Base-by-base conservation (phyloP, 2,329 filamentous ascomycete genomes). In the Ophiosphaerella herpotricha region DNA sequence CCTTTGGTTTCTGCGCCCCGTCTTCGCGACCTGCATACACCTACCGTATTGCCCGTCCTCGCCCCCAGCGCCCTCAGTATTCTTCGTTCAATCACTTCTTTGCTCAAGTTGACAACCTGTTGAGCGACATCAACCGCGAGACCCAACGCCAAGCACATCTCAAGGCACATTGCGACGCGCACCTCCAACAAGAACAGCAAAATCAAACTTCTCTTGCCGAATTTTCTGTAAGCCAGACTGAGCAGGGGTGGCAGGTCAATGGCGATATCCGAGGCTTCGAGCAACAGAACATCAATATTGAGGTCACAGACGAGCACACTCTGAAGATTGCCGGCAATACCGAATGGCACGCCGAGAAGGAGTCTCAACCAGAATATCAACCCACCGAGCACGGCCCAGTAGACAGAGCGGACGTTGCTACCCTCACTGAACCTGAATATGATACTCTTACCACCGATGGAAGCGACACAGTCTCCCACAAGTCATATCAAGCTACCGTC, bases 401-500 rank as follows among this genome's bases (percentile, higher is more conserved):
- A 5, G 45, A 56, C 26, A 54, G 60, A 26, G 51, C 50, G 52
- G 66, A 63, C 8, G 58, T 53, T 39, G 50, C 59, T 13, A 60
- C 62, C 1, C 50, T 61, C 24, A 57, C 52, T 39, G 62, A 68
- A 31, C 43, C 61, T 11, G 62, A 64, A 38, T 47, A 36, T 5
- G 53, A 57, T 18, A 52, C 55, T 12, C 48, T 52, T 14, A 55
- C 48, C 14, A 63, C 60, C 7, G 52, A 60, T 39, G 54, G 64
- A 18, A 67, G 61, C 48, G 68, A 72, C 18, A 69, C 66, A 2
- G 47, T 55, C 21, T 67, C 61, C 2, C 66, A 66, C 24, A 70
- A 64, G 45, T 72, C 69, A 2, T 71, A 72, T 46, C 68, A 73
- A 38, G 33, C 69, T 1, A 72, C 69, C 9, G 68, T 73, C 1